Conservation (phyloP, 768 basidiomycete genomes). For the Russula earlei region DNA sequence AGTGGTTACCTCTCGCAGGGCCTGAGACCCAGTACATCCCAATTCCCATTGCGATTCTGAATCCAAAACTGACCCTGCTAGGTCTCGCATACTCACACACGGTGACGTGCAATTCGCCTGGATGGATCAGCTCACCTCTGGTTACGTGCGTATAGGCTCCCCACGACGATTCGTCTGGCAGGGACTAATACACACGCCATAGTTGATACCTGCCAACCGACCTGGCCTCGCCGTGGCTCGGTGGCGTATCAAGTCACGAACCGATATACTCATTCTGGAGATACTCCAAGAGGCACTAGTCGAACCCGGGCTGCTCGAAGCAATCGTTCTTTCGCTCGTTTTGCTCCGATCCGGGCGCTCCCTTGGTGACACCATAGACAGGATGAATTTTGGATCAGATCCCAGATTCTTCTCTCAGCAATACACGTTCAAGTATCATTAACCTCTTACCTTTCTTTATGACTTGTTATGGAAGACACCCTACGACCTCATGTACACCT, state of each 20-base stretch:
- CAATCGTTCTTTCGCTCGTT: constrained; percentile 2
- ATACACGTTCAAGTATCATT: no score
- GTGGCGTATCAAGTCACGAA: constrained; percentile 2
- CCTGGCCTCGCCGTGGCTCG: constrained; percentile 9
- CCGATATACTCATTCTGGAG: constrained; percentile 1
- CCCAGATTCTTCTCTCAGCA: no score
- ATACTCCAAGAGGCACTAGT: constrained; percentile 8
- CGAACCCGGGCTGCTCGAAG: constrained; percentile 3
- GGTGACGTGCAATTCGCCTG: constrained; percentile 4
- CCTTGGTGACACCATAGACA: background rate
- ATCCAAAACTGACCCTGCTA: background rate
- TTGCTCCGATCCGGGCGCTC: constrained; percentile 5
- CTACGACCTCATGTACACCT: no score
- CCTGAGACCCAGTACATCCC: constrained; percentile 6
- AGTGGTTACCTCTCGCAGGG: constrained; percentile 9
- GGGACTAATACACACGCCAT: background rate
- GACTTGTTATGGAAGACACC: no score
- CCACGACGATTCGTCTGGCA: background rate
- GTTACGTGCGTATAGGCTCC: background rate
- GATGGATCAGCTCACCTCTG: background rate
- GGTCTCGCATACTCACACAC: constrained; percentile 3
- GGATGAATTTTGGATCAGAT: no score
- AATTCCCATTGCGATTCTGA: background rate
- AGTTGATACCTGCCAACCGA: constrained; percentile 9
- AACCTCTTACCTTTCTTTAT: no score